Percentiles rank a stretch among this genome's conserved stretches.
Evolutionary conservation across 1,284 basidiomycete species (phyloP).

Genomic region (Kwoniella shivajii): DNA sequence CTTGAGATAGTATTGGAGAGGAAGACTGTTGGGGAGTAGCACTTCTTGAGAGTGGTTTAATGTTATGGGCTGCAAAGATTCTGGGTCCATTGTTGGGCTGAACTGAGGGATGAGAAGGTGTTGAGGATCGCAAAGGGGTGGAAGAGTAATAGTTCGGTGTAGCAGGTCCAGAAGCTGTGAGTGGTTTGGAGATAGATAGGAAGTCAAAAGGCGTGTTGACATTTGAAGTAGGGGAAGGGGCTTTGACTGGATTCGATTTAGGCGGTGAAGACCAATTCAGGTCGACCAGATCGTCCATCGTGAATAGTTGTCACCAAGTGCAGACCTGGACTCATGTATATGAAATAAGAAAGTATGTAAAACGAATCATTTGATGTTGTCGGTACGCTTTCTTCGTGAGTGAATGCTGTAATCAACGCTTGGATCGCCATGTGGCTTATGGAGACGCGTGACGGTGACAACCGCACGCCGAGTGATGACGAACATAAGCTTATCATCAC

Average conservation of each 20-base stretch:
- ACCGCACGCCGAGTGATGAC: no score
- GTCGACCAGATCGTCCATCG: conserved; percentile 58
- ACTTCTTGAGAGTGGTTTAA: conserved; percentile 13
- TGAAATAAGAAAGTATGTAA: no score
- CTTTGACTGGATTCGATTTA: conserved; percentile 6
- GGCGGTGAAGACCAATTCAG: conserved; percentile 51
- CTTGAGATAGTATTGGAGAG: background rate
- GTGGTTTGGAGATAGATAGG: conserved; percentile 22
- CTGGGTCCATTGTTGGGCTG: background rate
- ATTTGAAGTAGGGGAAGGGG: conserved; percentile 10
- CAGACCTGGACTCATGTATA: no score
- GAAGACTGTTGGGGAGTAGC: conserved; percentile 21
- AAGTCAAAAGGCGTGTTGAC: conserved; percentile 42
- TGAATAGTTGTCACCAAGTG: no score
- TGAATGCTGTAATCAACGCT: no score
- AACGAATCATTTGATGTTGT: no score
- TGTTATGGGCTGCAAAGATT: background rate
- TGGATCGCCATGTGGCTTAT: no score
- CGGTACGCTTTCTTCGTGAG: no score
- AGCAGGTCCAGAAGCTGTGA: conserved; percentile 9
- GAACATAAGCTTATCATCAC: no score
- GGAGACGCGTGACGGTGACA: no score
- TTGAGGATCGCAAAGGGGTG: conserved; percentile 10
- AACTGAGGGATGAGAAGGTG: conserved; percentile 2
- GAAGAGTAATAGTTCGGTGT: conserved; percentile 30